Evolutionary conservation across 768 basidiomycete genomes (phyloP).

Genomic region (Tricholoma sp.): DNA sequence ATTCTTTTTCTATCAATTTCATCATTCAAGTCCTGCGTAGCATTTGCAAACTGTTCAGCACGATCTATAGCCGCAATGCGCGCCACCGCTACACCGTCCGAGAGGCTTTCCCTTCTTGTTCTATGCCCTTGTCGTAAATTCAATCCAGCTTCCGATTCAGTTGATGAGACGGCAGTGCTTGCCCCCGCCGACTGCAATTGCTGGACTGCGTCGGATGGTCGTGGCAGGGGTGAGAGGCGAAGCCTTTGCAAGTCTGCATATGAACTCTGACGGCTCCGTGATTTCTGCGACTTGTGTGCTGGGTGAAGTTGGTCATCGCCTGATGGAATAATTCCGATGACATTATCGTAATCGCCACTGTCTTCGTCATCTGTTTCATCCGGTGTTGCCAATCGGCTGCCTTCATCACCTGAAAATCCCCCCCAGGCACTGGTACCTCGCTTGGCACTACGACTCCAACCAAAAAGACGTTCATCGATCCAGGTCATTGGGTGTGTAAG

Average conservation of each 20-base stretch:
- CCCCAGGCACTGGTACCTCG: conserved; percentile 91
- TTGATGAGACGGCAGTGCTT: conserved; percentile 10
- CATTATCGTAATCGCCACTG: conserved; percentile 87
- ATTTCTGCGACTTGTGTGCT: conserved; percentile 37
- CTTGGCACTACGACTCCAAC: conserved; percentile 75
- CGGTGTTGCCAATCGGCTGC: conserved; percentile 62
- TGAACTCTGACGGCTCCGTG: conserved; percentile 62
- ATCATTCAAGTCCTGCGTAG: conserved; percentile 62
- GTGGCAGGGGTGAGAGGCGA: conserved; percentile 28
- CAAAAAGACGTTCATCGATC: conserved; percentile 92
- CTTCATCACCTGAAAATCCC: conserved; percentile 48
- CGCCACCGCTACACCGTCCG: conserved; percentile 57
- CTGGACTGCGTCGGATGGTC: not conserved
- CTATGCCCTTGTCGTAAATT: conserved; percentile 44
- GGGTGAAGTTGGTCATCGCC: conserved; percentile 39
- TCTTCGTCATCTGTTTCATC: conserved; percentile 85
- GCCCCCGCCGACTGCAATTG: not conserved
- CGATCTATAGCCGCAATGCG: conserved; percentile 57
- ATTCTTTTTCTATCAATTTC: conserved; percentile 41
- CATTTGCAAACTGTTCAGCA: conserved; percentile 53
- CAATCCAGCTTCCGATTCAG: conserved; percentile 33
- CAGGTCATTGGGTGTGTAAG: conserved; percentile 92
- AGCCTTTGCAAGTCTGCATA: conserved; percentile 80
- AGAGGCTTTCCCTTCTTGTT: conserved; percentile 56
- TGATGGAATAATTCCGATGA: conserved; percentile 58